A percentile compares a stretch with the other conserved stretches of the same genome.
phyloP scores from a whole-genome alignment of 306 rosid species.

The Pterocarpus santalinus region DNA sequence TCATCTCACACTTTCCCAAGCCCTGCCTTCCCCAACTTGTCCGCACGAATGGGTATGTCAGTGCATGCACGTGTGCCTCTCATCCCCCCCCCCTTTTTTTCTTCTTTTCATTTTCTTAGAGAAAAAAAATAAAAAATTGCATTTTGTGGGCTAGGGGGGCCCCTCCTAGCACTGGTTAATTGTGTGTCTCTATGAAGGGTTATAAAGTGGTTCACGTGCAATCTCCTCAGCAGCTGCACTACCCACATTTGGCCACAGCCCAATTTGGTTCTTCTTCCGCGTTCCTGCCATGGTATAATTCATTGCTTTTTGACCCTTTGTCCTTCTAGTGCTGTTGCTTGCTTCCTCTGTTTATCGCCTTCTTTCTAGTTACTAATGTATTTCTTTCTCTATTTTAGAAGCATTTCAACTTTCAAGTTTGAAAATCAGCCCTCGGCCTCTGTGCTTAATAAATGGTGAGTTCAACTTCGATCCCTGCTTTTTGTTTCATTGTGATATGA shows the following conservation, averaged over 20 bases:
- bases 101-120: background rate
- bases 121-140: too few relatives aligned
- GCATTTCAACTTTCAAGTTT: background rate
- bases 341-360: background rate
- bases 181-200: background rate
- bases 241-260: background rate
- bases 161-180: background rate
- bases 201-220: slow-evolving; percentile 27
- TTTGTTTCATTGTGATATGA: background rate
- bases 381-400: slow-evolving; percentile 1
- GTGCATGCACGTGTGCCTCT: slow-evolving; percentile 46
- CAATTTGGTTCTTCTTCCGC: background rate
- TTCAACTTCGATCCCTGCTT: slow-evolving; percentile 10
- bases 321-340: background rate
- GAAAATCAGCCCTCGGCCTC: background rate
- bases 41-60: slow-evolving; percentile 62
- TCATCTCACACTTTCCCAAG: slow-evolving; percentile 31
- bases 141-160: background rate
- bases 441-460: slow-evolving; percentile 8
- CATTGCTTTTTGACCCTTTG: slow-evolving; percentile 19
- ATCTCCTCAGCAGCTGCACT: slow-evolving; percentile 9
- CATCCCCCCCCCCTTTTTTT: too few relatives aligned
- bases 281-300: background rate
- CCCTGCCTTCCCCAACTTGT: slow-evolving; percentile 5
- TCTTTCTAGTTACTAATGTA: background rate